phyloP scores from a whole-genome alignment of 139 green algal genomes.

The Microglena sp. region DNA sequence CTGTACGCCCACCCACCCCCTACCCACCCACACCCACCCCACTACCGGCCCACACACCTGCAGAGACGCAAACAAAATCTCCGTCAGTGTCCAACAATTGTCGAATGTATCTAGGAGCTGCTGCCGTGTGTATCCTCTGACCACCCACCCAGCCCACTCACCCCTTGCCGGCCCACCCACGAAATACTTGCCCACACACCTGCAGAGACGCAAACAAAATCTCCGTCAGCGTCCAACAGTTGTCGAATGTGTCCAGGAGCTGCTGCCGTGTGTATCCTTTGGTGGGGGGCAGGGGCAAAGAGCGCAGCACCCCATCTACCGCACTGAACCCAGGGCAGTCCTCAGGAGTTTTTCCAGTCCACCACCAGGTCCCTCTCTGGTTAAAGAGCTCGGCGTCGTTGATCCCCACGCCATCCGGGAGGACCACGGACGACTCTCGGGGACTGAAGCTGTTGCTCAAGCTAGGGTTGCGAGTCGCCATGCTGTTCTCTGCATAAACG shows the following conservation, averaged over 20 bases:
- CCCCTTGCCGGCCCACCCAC: constrained; percentile 21
- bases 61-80: constrained; percentile 34
- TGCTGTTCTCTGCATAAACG: too few relatives aligned
- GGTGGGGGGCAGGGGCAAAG: constrained; percentile 48
- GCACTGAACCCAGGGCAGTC: constrained; percentile 35
- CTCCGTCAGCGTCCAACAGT: constrained; percentile 63
- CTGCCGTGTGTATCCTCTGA: not conserved
- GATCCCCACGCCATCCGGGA: too few relatives aligned
- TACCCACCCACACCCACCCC: too few relatives aligned
- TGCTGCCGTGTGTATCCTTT: constrained; percentile 34
- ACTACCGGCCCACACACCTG: constrained; percentile 19
- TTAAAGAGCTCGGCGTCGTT: constrained; percentile 34
- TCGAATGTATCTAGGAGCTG: not conserved
- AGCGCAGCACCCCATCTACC: constrained; percentile 32
- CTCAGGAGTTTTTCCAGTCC: constrained; percentile 29
- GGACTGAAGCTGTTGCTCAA: too few relatives aligned
- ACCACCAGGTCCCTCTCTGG: constrained; percentile 35
- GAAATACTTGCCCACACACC: constrained; percentile 26
- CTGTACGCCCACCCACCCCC: too few relatives aligned
- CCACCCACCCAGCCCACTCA: too few relatives aligned
- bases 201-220: constrained; percentile 25
- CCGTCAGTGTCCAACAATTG: constrained; percentile 27
- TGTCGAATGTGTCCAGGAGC: constrained; percentile 72
- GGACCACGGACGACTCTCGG: too few relatives aligned
- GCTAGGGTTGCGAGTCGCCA: too few relatives aligned